Percentiles rank a stretch among this genome's conserved stretches.
phyloP scores from a whole-genome alignment of 768 basidiomycete genomes.

The Dentipellis sp. region DNA sequence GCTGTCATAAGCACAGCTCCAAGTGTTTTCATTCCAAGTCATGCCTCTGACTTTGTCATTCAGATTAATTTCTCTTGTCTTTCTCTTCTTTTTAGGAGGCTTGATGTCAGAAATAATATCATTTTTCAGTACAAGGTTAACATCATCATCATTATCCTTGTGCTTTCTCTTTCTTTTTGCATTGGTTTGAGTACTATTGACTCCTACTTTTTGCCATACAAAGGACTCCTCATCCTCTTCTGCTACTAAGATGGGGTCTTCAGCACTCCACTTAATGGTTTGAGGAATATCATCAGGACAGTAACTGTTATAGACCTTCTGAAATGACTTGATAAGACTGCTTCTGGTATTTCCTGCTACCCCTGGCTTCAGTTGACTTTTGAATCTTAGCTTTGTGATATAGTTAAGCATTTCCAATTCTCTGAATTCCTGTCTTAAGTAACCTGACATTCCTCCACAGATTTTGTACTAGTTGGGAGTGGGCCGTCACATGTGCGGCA shows the following conservation, averaged over 20 bases:
- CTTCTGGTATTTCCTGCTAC: neutral
- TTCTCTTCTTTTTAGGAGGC: neutral
- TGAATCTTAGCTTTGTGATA: slow-evolving; percentile 2
- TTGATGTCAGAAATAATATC: neutral
- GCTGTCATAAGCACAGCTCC: too few relatives aligned
- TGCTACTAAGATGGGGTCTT: neutral
- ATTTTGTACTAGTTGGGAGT: too few relatives aligned
- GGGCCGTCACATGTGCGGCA: too few relatives aligned
- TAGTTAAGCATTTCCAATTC: slow-evolving; percentile 10
- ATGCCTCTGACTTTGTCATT: neutral
- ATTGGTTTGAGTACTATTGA: neutral
- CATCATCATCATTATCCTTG: neutral
- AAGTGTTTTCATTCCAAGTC: neutral
- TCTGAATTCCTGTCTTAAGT: slow-evolving; percentile 14
- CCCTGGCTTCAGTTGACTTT: neutral
- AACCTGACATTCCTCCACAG: slow-evolving; percentile 4
- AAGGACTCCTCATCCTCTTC: neutral
- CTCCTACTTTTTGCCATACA: neutral
- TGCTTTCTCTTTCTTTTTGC: neutral
- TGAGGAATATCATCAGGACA: slow-evolving; percentile 1
- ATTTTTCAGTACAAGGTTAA: neutral
- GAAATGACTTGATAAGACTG: neutral
- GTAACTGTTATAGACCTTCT: neutral
- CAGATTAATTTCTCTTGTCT: neutral
- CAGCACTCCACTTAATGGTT: neutral